phyloP scores from a whole-genome alignment of 352 stramenopile genomes.

The Globisporangium solare region DNA sequence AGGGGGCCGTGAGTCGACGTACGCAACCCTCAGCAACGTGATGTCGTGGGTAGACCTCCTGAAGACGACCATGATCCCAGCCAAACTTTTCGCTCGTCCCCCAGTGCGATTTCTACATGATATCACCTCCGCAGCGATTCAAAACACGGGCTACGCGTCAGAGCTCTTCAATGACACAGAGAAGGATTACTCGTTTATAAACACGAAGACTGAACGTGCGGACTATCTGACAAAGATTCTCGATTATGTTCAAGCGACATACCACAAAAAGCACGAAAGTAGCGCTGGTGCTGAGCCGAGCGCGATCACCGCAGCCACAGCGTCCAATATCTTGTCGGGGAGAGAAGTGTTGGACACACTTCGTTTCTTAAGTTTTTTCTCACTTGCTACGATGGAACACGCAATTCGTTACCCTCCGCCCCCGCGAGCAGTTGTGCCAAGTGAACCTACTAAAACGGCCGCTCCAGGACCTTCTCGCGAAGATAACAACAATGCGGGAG shows the following conservation, averaged over 20 bases:
- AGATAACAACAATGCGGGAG: neutral
- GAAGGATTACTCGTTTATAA: constrained; percentile 58
- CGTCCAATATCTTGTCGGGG: constrained; percentile 71
- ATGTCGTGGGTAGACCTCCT: constrained; percentile 81
- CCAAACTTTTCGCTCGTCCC: constrained; percentile 71
- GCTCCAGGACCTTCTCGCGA: neutral
- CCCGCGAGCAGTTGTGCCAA: neutral
- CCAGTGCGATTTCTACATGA: constrained; percentile 81
- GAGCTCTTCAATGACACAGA: constrained; percentile 45
- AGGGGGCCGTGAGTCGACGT: constrained; percentile 57
- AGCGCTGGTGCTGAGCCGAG: constrained; percentile 2
- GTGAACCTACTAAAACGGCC: no score
- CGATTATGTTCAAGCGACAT: constrained; percentile 64
- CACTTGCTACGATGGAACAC: constrained; percentile 52
- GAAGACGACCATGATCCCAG: constrained; percentile 57
- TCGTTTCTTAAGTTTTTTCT: constrained; percentile 69
- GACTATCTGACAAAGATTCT: constrained; percentile 77
- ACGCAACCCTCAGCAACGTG: constrained; percentile 53
- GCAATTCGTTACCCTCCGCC: constrained; percentile 24
- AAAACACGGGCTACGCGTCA: constrained; percentile 57
- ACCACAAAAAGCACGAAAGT: constrained; percentile 25
- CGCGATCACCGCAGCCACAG: constrained; percentile 62
- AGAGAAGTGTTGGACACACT: constrained; percentile 76
- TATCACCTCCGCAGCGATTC: constrained; percentile 62
- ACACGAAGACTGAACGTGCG: constrained; percentile 63